Evolutionary conservation across 2,329 filamentous ascomycete species (phyloP).

Genomic region (Chrysoporthe deuterocubensis): DNA sequence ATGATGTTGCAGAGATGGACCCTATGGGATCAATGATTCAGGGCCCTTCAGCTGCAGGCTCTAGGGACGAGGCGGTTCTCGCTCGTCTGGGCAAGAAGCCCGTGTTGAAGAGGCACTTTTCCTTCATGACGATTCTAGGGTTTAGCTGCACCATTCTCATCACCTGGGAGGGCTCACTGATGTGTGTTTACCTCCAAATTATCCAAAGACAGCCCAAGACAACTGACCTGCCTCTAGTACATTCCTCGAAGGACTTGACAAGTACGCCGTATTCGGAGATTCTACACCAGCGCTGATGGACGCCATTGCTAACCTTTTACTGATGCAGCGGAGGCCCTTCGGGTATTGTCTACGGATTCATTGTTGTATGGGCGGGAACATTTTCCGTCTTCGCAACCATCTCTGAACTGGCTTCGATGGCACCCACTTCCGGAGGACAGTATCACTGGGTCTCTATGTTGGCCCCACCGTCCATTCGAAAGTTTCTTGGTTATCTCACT

Average conservation of each 20-base stretch:
- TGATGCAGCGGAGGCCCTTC: constrained; percentile 47
- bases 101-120: constrained; percentile 17
- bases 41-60: too few relatives aligned
- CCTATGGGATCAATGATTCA: too few relatives aligned
- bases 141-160: constrained; percentile 15
- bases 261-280: too few relatives aligned
- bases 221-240: too few relatives aligned
- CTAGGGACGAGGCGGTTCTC: too few relatives aligned
- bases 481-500: constrained; percentile 35
- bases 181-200: background rate
- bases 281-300: constrained; percentile 4
- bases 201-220: background rate
- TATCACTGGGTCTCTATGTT: constrained; percentile 48
- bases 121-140: constrained; percentile 18
- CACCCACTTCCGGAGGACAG: constrained; percentile 60
- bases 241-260: too few relatives aligned
- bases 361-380: constrained; percentile 45
- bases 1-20: too few relatives aligned
- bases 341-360: constrained; percentile 51
- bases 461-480: constrained; percentile 29
- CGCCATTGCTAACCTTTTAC: too few relatives aligned
- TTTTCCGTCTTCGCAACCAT: constrained; percentile 46
- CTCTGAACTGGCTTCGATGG: constrained; percentile 57
- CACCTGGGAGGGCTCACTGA: constrained; percentile 30
- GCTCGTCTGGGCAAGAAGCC: constrained; percentile 20